These are phyloP conservation scores for Solanum hybrid DNA, from an alignment of 305 asterid genomes.

Conservation along the genomic window DNA sequence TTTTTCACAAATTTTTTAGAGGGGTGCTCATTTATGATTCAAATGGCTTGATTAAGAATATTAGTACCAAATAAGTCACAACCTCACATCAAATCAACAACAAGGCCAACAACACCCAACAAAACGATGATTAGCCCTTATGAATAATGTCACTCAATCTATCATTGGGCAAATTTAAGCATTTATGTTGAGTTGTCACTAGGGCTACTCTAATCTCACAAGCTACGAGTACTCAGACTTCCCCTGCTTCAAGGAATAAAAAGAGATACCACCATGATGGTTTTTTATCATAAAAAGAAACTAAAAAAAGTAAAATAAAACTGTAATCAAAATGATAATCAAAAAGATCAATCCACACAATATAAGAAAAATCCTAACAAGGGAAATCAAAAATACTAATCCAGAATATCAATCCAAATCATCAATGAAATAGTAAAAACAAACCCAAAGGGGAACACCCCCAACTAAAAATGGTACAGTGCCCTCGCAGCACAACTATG, in stretches of 20 bases:
- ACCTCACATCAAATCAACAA: not conserved
- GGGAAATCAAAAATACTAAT: not conserved
- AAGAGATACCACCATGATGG: not conserved
- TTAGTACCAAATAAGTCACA: not conserved
- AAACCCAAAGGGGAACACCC: not conserved
- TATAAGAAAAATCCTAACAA: not conserved
- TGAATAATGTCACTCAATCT: not conserved
- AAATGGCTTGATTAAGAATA: not conserved
- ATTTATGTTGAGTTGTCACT: not conserved
- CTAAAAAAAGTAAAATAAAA: not conserved
- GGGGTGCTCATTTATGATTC: not conserved
- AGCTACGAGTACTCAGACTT: not conserved
- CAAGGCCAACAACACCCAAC: not conserved
- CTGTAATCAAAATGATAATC: too few species aligned
- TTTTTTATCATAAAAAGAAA: not conserved
- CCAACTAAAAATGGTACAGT: not conserved
- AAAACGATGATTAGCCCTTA: not conserved
- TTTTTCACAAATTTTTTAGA: too few species aligned
- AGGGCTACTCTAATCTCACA: not conserved
- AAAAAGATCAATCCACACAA: not conserved
- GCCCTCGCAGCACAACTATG: not conserved
- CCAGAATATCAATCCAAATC: not conserved
- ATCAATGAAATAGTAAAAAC: not conserved
- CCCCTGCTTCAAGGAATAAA: not conserved
- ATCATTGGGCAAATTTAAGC: not conserved